These are phyloP conservation scores for Trichosanthes truncata DNA, from an alignment of 306 rosid genomes.

Conservation along the genomic window DNA sequence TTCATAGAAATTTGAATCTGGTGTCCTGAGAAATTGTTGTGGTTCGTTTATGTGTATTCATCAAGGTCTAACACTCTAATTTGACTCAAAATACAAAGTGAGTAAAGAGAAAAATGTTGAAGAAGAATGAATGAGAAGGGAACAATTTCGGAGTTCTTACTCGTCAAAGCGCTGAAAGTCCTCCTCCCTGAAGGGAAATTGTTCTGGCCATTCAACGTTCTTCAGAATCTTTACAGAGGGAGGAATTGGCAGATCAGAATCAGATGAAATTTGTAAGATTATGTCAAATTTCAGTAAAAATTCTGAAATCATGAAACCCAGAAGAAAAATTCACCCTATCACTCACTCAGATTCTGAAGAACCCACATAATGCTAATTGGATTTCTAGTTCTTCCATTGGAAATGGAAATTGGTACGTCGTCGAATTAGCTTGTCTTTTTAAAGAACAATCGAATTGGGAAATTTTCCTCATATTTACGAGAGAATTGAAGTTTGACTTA, in stretches of 20 bases:
- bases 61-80: background rate
- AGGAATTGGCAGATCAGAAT: conserved; percentile 1
- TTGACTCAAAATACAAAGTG: background rate
- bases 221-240: conserved; percentile 41
- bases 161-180: conserved; percentile 77
- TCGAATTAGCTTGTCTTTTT: background rate
- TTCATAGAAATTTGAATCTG: conserved; percentile 62
- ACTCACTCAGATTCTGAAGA: too few species aligned
- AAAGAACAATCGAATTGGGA: background rate
- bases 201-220: conserved; percentile 66
- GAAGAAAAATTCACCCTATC: background rate
- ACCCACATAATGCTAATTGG: too few species aligned
- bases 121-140: background rate
- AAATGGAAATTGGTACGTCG: too few species aligned
- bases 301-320: background rate
- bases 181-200: conserved; percentile 66
- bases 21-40: conserved; percentile 26
- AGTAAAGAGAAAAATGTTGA: conserved; percentile 4
- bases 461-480: background rate
- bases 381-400: too few species aligned
- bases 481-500: background rate
- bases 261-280: background rate
- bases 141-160: too few species aligned
- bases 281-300: background rate
- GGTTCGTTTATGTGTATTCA: background rate